Conservation (phyloP, 106 monocot genomes). For the Hemerocallis citrina region DNA sequence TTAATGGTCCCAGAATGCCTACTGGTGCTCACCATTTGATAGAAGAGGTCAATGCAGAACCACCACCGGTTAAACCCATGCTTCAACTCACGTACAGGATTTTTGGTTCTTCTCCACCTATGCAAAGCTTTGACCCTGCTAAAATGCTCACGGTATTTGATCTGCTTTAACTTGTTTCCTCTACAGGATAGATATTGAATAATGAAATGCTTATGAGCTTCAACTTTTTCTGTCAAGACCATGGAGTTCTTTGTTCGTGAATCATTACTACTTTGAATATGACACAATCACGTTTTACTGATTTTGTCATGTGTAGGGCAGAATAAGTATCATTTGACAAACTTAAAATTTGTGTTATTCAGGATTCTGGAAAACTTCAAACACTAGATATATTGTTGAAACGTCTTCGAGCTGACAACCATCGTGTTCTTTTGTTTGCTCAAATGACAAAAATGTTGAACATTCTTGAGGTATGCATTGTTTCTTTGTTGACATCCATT, state of each 20-base stretch:
- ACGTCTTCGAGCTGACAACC: constrained; percentile 84
- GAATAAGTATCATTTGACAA: background rate
- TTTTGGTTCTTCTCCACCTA: constrained; percentile 92
- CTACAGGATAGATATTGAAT: background rate
- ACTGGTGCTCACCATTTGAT: constrained; percentile 57
- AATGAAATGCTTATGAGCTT: background rate
- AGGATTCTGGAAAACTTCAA: constrained; percentile 99
- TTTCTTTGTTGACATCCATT: constrained; percentile 3
- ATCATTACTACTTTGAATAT: background rate
- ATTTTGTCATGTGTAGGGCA: background rate
- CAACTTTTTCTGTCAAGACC: background rate
- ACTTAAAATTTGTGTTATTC: constrained; percentile 13
- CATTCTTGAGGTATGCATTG: constrained; percentile 96
- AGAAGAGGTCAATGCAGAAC: constrained; percentile 53
- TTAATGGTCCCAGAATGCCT: constrained; percentile 78
- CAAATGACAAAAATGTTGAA: constrained; percentile 99
- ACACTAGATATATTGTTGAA: constrained; percentile 78
- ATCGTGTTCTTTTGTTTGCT: constrained; percentile 95
- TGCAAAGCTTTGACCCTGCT: constrained; percentile 86
- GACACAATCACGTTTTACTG: background rate
- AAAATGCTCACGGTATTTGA: constrained; percentile 91
- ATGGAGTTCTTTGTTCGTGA: background rate
- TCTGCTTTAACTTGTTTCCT: background rate
- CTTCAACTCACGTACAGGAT: constrained; percentile 66
- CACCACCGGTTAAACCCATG: constrained; percentile 31